Percentiles rank a stretch among this genome's conserved stretches.
These are phyloP conservation scores for Candida succiphila DNA, from an alignment of 805 yeast genomes.

Conservation along the genomic window DNA sequence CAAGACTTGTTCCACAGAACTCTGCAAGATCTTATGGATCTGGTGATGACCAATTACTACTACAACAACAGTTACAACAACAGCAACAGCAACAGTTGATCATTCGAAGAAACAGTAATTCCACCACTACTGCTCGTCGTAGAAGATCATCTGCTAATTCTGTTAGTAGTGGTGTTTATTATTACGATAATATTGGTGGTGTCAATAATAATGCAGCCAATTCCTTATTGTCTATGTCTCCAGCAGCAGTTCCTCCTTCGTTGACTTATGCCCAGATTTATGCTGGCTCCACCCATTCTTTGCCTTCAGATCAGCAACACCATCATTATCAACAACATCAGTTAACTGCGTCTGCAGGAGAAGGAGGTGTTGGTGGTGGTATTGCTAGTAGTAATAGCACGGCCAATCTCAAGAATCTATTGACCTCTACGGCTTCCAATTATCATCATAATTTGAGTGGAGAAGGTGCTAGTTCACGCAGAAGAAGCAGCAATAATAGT, in stretches of 20 bases:
- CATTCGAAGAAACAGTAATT: constrained; percentile 2
- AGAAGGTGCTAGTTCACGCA: constrained; percentile 1
- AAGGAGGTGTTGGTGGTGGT: not conserved
- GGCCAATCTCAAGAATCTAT: not conserved
- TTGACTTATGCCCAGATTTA: constrained; percentile 11
- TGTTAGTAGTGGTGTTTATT: not conserved
- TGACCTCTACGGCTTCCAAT: not conserved
- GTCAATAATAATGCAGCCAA: not conserved
- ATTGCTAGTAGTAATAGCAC: not conserved
- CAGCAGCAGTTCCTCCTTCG: constrained; percentile 13
- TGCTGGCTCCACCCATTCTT: not conserved
- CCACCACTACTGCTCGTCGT: too few species aligned
- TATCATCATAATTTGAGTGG: not conserved
- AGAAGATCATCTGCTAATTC: constrained; percentile 1
- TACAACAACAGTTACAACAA: not conserved
- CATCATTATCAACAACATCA: too few species aligned
- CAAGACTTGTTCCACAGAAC: too few species aligned
- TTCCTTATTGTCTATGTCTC: not conserved
- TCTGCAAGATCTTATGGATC: too few species aligned
- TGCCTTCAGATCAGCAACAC: not conserved
- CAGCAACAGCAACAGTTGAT: not conserved
- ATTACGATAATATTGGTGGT: not conserved
- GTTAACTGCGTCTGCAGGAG: too few species aligned
- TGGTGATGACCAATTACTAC: too few species aligned
- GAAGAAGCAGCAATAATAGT: not conserved